These are phyloP conservation scores for Diaporthe capsici DNA, from an alignment of 2,329 filamentous ascomycete species.

Conservation along the genomic window DNA sequence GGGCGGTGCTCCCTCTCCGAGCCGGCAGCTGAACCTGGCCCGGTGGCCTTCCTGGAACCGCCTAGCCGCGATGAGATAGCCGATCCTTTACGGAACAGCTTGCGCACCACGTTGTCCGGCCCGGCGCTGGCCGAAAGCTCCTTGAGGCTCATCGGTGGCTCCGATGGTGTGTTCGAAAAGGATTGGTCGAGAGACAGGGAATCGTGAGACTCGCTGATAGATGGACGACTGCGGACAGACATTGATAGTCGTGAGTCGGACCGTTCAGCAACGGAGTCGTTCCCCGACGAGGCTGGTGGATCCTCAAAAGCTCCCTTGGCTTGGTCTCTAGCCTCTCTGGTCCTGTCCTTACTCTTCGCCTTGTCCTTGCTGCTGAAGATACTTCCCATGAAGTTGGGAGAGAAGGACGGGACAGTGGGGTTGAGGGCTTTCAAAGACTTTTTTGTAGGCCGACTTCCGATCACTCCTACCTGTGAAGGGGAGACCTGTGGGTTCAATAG, in stretches of 20 bases:
- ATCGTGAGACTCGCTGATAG: slow-evolving; percentile 66
- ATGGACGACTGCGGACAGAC: slow-evolving; percentile 40
- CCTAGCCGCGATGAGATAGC: slow-evolving; percentile 67
- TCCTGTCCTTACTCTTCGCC: slow-evolving; percentile 56
- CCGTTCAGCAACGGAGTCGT: slow-evolving; percentile 46
- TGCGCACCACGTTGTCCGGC: slow-evolving; percentile 69
- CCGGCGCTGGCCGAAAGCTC: slow-evolving; percentile 55
- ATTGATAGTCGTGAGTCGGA: slow-evolving; percentile 50
- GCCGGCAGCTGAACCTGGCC: slow-evolving; percentile 66
- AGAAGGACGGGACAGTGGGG: slow-evolving; percentile 81
- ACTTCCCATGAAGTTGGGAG: slow-evolving; percentile 75
- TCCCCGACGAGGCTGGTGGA: slow-evolving; percentile 31
- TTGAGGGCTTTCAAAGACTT: slow-evolving; percentile 78
- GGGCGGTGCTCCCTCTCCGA: slow-evolving; percentile 63
- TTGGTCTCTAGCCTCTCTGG: slow-evolving; percentile 52
- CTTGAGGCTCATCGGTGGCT: slow-evolving; percentile 60
- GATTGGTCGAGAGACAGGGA: slow-evolving; percentile 69
- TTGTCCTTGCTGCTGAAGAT: slow-evolving; percentile 67
- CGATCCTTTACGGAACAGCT: slow-evolving; percentile 78
- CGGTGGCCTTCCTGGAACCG: slow-evolving; percentile 63
- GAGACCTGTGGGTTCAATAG: slow-evolving; percentile 65
- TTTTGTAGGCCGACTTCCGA: slow-evolving; percentile 81
- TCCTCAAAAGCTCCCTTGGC: slow-evolving; percentile 22
- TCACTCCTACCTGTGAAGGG: slow-evolving; percentile 75
- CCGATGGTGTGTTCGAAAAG: slow-evolving; percentile 70